Evolutionary conservation across 345 rosid genomes (phyloP).

Genomic region (Cochlearia excelsa): DNA sequence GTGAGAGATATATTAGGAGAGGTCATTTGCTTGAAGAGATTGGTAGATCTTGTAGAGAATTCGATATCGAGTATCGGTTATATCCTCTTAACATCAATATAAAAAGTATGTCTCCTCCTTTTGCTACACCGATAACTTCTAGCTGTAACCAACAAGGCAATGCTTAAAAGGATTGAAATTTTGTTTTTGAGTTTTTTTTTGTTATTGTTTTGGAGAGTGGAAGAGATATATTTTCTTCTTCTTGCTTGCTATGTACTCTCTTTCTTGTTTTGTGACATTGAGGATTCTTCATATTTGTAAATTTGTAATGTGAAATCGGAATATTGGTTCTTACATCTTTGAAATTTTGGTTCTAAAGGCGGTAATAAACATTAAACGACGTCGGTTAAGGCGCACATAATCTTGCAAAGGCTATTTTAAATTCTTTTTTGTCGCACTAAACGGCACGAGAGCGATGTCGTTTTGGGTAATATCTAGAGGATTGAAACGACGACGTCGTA

Average conservation of each 20-base stretch:
- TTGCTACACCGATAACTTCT: constrained; percentile 38
- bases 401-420: too few species aligned
- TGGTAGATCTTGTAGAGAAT: constrained; percentile 60
- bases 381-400: too few species aligned
- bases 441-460: too few species aligned
- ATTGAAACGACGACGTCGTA: too few species aligned
- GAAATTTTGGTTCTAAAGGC: too few species aligned
- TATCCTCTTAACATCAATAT: constrained; percentile 63
- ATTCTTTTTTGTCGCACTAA: too few species aligned
- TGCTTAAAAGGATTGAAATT: constrained; percentile 12
- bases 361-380: too few species aligned
- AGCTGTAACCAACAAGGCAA: constrained; percentile 37
- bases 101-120: constrained; percentile 46
- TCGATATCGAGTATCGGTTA: constrained; percentile 67
- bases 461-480: too few species aligned
- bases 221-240: constrained; percentile 1
- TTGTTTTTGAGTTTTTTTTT: constrained; percentile 1
- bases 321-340: too few species aligned
- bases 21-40: constrained; percentile 65
- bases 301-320: not conserved
- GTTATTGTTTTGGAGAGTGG: constrained; percentile 19
- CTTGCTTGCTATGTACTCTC: not conserved
- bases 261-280: constrained; percentile 6
- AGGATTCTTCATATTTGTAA: constrained; percentile 18
- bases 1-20: constrained; percentile 61